A percentile compares a stretch with the other conserved stretches of the same genome.
These are phyloP conservation scores for Haplographium delicatum DNA, from an alignment of 495 filamentous ascomycete species.

Conservation along the genomic window DNA sequence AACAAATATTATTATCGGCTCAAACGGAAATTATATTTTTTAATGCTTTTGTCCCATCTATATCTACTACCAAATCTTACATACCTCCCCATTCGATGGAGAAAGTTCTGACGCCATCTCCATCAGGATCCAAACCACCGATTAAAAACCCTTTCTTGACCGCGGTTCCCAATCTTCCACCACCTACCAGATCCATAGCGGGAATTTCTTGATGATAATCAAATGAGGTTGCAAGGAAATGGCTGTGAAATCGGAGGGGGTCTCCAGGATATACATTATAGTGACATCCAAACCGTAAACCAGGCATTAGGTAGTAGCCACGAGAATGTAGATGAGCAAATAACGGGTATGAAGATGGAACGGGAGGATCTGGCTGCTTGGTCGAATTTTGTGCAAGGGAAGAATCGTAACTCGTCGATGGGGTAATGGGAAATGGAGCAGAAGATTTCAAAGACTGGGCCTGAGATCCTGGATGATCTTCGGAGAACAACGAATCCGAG, in stretches of 20 bases:
- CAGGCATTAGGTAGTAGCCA: constrained; percentile 84
- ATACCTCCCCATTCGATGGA: constrained; percentile 83
- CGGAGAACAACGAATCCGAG: constrained; percentile 16
- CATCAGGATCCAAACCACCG: constrained; percentile 51
- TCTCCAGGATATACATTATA: constrained; percentile 95
- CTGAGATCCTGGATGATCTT: constrained; percentile 16
- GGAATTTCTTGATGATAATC: constrained; percentile 84
- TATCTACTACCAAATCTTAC: constrained; percentile 37
- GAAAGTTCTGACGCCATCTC: constrained; percentile 54
- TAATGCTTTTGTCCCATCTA: background rate
- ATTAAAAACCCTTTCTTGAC: constrained; percentile 95
- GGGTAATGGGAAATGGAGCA: constrained; percentile 23
- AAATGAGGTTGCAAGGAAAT: constrained; percentile 74
- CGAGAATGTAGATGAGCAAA: constrained; percentile 70
- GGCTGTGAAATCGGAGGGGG: constrained; percentile 87
- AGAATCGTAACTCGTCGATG: constrained; percentile 17
- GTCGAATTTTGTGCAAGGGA: constrained; percentile 19
- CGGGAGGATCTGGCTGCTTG: constrained; percentile 30
- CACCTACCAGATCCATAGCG: constrained; percentile 76
- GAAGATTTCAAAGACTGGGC: constrained; percentile 12
- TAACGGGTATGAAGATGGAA: constrained; percentile 34
- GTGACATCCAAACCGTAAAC: constrained; percentile 89
- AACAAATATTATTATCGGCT: too few species aligned
- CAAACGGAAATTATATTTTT: background rate
- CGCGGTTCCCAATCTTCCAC: constrained; percentile 82